A percentile compares a stretch with the other conserved stretches of the same genome.
phyloP scores from a whole-genome alignment of 2,329 filamentous ascomycete species.

The Hypomyces rosellus region DNA sequence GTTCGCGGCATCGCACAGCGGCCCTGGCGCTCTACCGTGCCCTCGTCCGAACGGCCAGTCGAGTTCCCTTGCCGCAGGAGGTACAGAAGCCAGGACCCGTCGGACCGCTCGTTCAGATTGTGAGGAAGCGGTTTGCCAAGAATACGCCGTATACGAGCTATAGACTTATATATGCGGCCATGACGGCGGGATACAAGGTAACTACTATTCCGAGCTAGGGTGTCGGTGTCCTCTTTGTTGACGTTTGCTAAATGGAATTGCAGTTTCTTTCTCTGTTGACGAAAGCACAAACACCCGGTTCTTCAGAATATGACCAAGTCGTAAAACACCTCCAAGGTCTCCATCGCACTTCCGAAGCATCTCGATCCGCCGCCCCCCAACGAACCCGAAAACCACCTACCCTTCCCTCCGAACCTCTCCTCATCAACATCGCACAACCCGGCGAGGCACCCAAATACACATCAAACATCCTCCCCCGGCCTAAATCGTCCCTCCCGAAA shows the following conservation, averaged over 20 bases:
- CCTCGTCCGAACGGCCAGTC: conserved; percentile 53
- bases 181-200: conserved; percentile 65
- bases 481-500: conserved; percentile 36
- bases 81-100: conserved; percentile 19
- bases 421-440: conserved; percentile 28
- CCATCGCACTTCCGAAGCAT: conserved; percentile 16
- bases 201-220: conserved; percentile 1
- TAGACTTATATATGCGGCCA: conserved; percentile 53
- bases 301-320: conserved; percentile 36
- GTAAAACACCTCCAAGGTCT: conserved; percentile 33
- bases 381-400: conserved; percentile 13
- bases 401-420: conserved; percentile 23
- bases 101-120: conserved; percentile 48
- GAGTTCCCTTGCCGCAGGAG: conserved; percentile 46
- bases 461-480: conserved; percentile 40
- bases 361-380: conserved; percentile 14
- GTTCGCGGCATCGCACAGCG: conserved; percentile 48
- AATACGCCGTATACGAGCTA: conserved; percentile 53
- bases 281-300: conserved; percentile 31
- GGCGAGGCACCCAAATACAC: conserved; percentile 41
- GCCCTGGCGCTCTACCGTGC: conserved; percentile 67
- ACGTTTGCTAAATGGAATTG: not conserved
- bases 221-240: not conserved
- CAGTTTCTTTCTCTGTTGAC: conserved; percentile 38
- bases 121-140: conserved; percentile 56